These are phyloP conservation scores for Phoenix roebelenii DNA, from an alignment of 176 grass and related monocot species.

Conservation along the genomic window DNA sequence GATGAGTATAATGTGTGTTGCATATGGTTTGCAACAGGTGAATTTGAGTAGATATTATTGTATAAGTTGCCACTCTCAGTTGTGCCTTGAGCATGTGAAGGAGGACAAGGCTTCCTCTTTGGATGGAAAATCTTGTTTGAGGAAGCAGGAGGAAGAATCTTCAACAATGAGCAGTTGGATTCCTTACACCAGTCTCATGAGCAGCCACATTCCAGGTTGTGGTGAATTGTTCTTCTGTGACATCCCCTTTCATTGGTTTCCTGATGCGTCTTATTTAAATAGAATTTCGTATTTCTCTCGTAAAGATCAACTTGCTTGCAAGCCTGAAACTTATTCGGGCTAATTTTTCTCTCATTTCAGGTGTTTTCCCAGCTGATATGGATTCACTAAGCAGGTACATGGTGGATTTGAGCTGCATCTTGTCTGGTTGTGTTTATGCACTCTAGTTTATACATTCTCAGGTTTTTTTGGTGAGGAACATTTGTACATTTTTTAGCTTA, in stretches of 20 bases:
- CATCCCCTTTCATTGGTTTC: too few species aligned
- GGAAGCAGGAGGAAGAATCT: neutral
- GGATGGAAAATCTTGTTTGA: neutral
- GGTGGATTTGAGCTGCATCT: too few species aligned
- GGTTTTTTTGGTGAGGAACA: too few species aligned
- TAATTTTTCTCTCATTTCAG: neutral
- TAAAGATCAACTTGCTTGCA: too few species aligned
- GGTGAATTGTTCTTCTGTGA: neutral
- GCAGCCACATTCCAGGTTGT: neutral
- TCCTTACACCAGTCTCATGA: neutral
- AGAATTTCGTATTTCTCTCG: too few species aligned
- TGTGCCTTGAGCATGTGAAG: neutral
- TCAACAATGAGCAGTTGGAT: neutral
- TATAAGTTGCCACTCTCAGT: neutral
- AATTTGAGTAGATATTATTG: neutral
- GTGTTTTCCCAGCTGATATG: constrained; percentile 5
- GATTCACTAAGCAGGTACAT: constrained; percentile 6
- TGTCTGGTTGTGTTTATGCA: too few species aligned
- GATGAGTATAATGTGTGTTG: neutral
- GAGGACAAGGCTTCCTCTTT: neutral
- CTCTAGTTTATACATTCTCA: too few species aligned
- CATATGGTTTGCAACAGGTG: neutral
- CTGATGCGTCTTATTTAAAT: too few species aligned
- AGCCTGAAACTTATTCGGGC: too few species aligned
- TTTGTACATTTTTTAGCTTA: too few species aligned